Evolutionary conservation across 1,139 yeast species (phyloP).

Genomic region (Keqinozyma sinolaborantium): DNA sequence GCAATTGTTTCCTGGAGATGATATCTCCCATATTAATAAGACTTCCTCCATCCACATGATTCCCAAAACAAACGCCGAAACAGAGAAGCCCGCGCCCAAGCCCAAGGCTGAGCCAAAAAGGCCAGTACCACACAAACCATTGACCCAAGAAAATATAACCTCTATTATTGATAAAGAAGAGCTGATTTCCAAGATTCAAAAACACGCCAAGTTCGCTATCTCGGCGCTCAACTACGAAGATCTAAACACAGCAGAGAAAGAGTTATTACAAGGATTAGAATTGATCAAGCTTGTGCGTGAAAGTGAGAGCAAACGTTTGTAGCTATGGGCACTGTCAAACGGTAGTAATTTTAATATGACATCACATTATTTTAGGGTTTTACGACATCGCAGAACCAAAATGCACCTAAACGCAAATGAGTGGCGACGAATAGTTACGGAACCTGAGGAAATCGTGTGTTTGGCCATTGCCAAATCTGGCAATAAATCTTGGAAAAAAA

Average conservation of each 20-base stretch:
- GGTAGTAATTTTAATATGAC: no score
- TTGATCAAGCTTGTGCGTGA: constrained; percentile 8
- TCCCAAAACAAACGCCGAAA: neutral
- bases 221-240: constrained; percentile 95
- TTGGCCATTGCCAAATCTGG: no score
- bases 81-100: constrained; percentile 2
- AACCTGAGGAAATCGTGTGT: no score
- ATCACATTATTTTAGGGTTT: no score
- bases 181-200: constrained; percentile 66
- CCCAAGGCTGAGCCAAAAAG: constrained; percentile 1
- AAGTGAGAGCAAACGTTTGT: no score
- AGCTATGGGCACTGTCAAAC: no score
- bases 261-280: constrained; percentile 61
- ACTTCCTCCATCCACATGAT: constrained; percentile 29
- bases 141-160: constrained; percentile 39
- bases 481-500: no score
- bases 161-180: constrained; percentile 58
- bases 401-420: no score
- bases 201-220: constrained; percentile 85
- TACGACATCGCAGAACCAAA: no score
- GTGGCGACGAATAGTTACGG: no score
- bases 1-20: constrained; percentile 40
- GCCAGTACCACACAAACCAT: constrained; percentile 3
- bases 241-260: constrained; percentile 73
- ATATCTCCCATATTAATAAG: constrained; percentile 34